These are phyloP conservation scores for Rasamsonia emersonii DNA, from an alignment of 2,329 filamentous ascomycete species.

Conservation along the genomic window DNA sequence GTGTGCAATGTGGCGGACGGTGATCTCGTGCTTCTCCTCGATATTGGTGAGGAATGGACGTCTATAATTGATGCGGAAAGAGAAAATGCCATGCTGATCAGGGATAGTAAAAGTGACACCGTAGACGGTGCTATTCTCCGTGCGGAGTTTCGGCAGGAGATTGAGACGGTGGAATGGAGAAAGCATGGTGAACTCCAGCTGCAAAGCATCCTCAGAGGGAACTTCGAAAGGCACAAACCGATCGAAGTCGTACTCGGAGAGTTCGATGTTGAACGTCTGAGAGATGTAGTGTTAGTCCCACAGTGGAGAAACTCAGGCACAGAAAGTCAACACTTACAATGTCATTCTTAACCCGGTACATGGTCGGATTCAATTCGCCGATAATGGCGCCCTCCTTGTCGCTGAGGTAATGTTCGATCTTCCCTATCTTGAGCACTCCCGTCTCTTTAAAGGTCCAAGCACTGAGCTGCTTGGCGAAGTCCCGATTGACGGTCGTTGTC, in stretches of 20 bases:
- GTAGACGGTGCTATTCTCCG: slow-evolving; percentile 64
- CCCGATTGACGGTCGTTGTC: slow-evolving; percentile 65
- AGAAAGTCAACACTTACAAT: slow-evolving; percentile 59
- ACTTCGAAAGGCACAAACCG: slow-evolving; percentile 66
- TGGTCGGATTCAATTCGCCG: slow-evolving; percentile 59
- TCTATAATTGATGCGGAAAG: slow-evolving; percentile 96
- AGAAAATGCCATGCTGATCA: slow-evolving; percentile 98
- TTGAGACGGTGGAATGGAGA: slow-evolving; percentile 89
- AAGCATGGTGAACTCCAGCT: slow-evolving; percentile 98
- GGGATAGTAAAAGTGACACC: slow-evolving; percentile 69
- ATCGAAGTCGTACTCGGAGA: slow-evolving; percentile 75
- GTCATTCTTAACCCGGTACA: slow-evolving; percentile 95
- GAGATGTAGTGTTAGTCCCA: neutral
- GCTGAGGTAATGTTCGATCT: slow-evolving; percentile 63
- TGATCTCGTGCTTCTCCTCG: slow-evolving; percentile 91
- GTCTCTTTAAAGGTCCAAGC: slow-evolving; percentile 95
- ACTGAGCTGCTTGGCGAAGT: slow-evolving; percentile 76
- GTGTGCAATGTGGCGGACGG: slow-evolving; percentile 92
- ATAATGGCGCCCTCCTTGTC: slow-evolving; percentile 45
- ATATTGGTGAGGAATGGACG: slow-evolving; percentile 81
- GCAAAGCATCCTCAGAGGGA: slow-evolving; percentile 62
- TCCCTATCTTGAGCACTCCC: slow-evolving; percentile 77
- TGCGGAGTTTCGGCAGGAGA: slow-evolving; percentile 51
- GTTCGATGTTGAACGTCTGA: slow-evolving; percentile 74
- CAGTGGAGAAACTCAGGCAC: neutral